Percentiles rank a stretch among this genome's conserved stretches.
phyloP scores from a whole-genome alignment of 2,329 filamentous ascomycete species.

The Tothia fuscella region DNA sequence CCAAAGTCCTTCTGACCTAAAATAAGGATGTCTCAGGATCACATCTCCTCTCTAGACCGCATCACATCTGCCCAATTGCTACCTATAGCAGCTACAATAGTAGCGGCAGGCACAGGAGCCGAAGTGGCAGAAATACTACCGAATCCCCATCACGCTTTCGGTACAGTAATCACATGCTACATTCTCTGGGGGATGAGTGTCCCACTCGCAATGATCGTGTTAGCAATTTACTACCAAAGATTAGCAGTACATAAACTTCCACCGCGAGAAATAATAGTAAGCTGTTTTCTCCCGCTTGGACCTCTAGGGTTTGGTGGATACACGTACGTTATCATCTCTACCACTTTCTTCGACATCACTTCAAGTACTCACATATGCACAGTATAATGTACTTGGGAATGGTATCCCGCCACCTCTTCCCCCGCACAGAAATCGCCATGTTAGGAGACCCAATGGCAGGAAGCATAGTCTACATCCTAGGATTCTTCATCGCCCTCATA shows the following conservation, averaged over 20 bases:
- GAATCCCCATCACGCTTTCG: conserved; percentile 42
- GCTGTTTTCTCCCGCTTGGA: conserved; percentile 54
- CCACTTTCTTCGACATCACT: too few relatives aligned
- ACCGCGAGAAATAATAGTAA: conserved; percentile 54
- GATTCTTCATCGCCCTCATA: conserved; percentile 40
- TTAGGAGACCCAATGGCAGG: conserved; percentile 31
- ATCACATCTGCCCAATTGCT: conserved; percentile 56
- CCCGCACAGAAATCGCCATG: conserved; percentile 25
- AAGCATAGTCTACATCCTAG: conserved; percentile 46
- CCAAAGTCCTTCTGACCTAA: neutral
- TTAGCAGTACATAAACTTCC: conserved; percentile 55
- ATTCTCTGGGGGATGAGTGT: conserved; percentile 56
- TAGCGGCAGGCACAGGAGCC: conserved; percentile 53
- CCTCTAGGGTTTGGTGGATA: conserved; percentile 56
- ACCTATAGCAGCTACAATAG: conserved; percentile 54
- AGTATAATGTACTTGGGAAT: conserved; percentile 41
- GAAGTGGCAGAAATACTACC: conserved; percentile 50
- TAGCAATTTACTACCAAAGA: conserved; percentile 59
- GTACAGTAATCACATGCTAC: conserved; percentile 53
- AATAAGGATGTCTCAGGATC: neutral
- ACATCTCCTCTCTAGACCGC: conserved; percentile 1
- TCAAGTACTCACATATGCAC: too few relatives aligned
- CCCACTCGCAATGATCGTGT: conserved; percentile 47
- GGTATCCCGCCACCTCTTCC: conserved; percentile 31
- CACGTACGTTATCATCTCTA: too few relatives aligned